phyloP scores from a whole-genome alignment of 139 green algal genomes.

The Picochlorum sp. region DNA sequence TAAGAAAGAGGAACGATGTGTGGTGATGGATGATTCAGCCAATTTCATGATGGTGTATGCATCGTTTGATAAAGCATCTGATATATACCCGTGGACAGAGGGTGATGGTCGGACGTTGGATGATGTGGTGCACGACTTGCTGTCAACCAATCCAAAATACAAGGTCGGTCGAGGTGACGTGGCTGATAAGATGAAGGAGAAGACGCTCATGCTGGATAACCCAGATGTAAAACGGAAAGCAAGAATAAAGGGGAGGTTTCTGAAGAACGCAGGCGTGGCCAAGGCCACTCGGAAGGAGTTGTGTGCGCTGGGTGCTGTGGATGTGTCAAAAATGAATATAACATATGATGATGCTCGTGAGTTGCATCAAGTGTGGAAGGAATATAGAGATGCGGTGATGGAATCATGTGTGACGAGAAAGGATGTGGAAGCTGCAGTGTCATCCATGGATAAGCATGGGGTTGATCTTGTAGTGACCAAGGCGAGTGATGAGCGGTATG shows the following conservation, averaged over 20 bases:
- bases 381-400: not conserved
- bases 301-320: not conserved
- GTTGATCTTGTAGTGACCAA: not conserved
- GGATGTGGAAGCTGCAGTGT: not conserved
- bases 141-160: not conserved
- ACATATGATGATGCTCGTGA: not conserved
- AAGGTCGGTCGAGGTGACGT: not conserved
- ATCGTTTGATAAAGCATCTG: not conserved
- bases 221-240: not conserved
- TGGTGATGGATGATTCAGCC: too few relatives aligned
- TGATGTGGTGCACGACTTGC: not conserved
- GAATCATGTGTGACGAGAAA: not conserved
- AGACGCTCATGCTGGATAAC: not conserved
- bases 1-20: too few relatives aligned
- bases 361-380: not conserved
- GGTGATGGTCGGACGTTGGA: not conserved
- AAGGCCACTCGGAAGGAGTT: not conserved
- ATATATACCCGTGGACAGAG: not conserved
- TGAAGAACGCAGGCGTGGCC: not conserved
- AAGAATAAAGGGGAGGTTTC: not conserved
- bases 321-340: not conserved
- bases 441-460: not conserved
- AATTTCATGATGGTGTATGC: too few relatives aligned
- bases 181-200: slow-evolving; percentile 2
- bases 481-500: too few relatives aligned